These are phyloP conservation scores for Aaosphaeria arxii DNA, from an alignment of 2,329 filamentous ascomycete genomes.

Conservation along the genomic window DNA sequence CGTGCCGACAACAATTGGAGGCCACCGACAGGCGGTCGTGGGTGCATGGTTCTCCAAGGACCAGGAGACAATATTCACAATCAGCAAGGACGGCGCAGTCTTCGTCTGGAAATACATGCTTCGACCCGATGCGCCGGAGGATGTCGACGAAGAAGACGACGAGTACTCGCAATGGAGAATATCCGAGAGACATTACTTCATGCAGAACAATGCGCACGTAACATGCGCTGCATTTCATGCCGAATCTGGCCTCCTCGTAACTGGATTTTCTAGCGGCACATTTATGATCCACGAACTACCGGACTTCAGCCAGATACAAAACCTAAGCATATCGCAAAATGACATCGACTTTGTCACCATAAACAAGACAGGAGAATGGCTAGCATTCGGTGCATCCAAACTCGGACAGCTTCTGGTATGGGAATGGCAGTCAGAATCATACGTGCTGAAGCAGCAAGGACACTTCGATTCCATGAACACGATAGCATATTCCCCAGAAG, in stretches of 20 bases:
- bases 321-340: slow-evolving; percentile 86
- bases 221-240: slow-evolving; percentile 90
- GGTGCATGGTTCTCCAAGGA: slow-evolving; percentile 97
- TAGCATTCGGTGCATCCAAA: slow-evolving; percentile 94
- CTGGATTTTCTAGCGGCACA: slow-evolving; percentile 90
- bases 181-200: slow-evolving; percentile 86
- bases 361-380: slow-evolving; percentile 92
- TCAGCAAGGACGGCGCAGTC: slow-evolving; percentile 95
- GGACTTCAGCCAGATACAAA: slow-evolving; percentile 93
- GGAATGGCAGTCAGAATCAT: slow-evolving; percentile 99
- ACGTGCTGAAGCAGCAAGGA: slow-evolving; percentile 96
- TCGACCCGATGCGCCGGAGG: slow-evolving; percentile 54
- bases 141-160: slow-evolving; percentile 57
- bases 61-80: slow-evolving; percentile 93
- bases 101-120: slow-evolving; percentile 87
- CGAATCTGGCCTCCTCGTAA: slow-evolving; percentile 85
- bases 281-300: slow-evolving; percentile 96
- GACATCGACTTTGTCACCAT: slow-evolving; percentile 94
- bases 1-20: slow-evolving; percentile 81
- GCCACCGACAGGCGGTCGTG: slow-evolving; percentile 84
- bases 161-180: slow-evolving; percentile 85
- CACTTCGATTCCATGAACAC: slow-evolving; percentile 96
- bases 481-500: slow-evolving; percentile 88
- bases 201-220: slow-evolving; percentile 83
- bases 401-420: slow-evolving; percentile 95